phyloP scores from a whole-genome alignment of 2,329 filamentous ascomycete genomes.

The Xylaria sp. region DNA sequence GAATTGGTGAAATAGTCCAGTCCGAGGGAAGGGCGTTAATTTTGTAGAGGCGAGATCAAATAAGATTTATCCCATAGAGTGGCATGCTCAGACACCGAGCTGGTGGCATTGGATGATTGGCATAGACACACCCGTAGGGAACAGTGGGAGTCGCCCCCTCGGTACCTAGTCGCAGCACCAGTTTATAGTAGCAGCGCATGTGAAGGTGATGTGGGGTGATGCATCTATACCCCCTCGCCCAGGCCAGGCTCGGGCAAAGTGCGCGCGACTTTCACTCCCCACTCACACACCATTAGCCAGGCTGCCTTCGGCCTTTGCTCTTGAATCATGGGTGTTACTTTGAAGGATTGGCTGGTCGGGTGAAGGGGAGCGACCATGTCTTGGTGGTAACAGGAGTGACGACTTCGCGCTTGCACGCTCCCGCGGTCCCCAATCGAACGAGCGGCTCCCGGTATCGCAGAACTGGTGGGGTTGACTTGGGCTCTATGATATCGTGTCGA shows the following conservation, averaged over 20 bases:
- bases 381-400: slow-evolving; percentile 19
- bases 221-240: slow-evolving; percentile 35
- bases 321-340: slow-evolving; percentile 21
- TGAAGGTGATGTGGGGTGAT: slow-evolving; percentile 41
- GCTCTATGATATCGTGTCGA: not conserved
- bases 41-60: slow-evolving; percentile 9
- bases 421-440: not conserved
- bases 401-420: slow-evolving; percentile 12
- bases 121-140: not conserved
- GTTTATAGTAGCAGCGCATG: slow-evolving; percentile 10
- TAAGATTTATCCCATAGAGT: slow-evolving; percentile 13
- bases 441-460: slow-evolving; percentile 30
- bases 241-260: slow-evolving; percentile 29
- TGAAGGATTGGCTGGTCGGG: slow-evolving; percentile 25
- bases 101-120: slow-evolving; percentile 10
- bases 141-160: not conserved
- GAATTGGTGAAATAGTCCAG: slow-evolving; percentile 13
- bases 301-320: slow-evolving; percentile 26
- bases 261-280: slow-evolving; percentile 28
- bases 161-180: slow-evolving; percentile 8
- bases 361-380: slow-evolving; percentile 30
- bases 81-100: slow-evolving; percentile 4
- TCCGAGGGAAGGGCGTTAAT: slow-evolving; percentile 14
- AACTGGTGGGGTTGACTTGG: slow-evolving; percentile 30
- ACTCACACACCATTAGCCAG: slow-evolving; percentile 23